phyloP scores from a whole-genome alignment of 176 grass and related monocot species.

The Puya raimondii region DNA sequence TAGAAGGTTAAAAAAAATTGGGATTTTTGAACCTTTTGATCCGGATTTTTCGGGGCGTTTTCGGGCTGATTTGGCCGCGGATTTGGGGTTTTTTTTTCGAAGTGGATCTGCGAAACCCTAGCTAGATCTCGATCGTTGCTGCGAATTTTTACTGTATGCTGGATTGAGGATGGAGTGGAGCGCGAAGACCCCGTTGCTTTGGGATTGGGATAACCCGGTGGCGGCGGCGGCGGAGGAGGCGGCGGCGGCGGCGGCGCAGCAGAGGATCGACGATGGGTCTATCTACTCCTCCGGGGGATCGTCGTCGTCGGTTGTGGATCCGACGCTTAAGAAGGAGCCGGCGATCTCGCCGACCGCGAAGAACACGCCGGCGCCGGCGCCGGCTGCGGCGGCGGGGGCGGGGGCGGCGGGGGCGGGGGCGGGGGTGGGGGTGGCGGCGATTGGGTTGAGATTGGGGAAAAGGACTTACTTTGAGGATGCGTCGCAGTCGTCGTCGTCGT shows the following conservation, averaged over 20 bases:
- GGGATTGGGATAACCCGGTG: conserved; percentile 63
- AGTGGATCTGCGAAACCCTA: too few relatives aligned
- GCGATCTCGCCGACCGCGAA: neutral
- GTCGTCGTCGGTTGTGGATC: conserved; percentile 10
- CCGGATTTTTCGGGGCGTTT: too few relatives aligned
- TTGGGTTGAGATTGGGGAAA: conserved; percentile 13
- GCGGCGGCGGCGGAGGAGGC: conserved; percentile 2
- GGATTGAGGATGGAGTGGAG: conserved; percentile 44
- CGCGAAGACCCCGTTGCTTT: conserved; percentile 42
- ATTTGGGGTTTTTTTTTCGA: too few relatives aligned
- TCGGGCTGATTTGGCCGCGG: too few relatives aligned
- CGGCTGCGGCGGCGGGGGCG: neutral
- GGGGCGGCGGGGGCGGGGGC: neutral
- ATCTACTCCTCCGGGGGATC: conserved; percentile 20
- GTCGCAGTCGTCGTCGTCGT: conserved; percentile 9
- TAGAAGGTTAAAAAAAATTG: too few relatives aligned
- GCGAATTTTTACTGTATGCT: too few relatives aligned
- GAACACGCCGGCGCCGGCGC: neutral
- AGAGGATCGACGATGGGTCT: conserved; percentile 12
- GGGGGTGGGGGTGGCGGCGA: neutral
- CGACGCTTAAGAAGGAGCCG: neutral
- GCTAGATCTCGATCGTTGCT: too few relatives aligned
- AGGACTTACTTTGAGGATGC: conserved; percentile 24
- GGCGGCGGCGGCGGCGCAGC: neutral
- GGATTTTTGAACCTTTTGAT: too few relatives aligned